Percentiles rank a stretch among this genome's conserved stretches.
These are phyloP conservation scores for Lactifluus piperatus DNA, from an alignment of 768 basidiomycete species.

Conservation along the genomic window DNA sequence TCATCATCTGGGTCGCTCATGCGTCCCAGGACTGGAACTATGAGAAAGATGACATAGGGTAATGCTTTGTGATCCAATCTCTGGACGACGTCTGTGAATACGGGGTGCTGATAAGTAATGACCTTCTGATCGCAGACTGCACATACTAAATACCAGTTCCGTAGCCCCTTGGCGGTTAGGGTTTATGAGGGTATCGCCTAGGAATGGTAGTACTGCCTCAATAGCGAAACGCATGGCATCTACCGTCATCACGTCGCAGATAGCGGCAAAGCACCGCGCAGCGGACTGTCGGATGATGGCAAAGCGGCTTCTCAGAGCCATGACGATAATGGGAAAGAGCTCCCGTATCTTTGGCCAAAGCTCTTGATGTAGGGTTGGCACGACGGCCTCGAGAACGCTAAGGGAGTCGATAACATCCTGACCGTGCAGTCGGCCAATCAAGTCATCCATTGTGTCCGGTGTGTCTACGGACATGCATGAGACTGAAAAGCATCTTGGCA, in stretches of 20 bases:
- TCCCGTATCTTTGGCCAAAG: slow-evolving; percentile 62
- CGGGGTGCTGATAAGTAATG: slow-evolving; percentile 16
- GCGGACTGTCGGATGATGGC: slow-evolving; percentile 87
- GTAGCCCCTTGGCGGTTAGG: slow-evolving; percentile 82
- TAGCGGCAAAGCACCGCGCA: slow-evolving; percentile 77
- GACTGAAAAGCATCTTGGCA: background rate
- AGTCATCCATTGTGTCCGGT: slow-evolving; percentile 47
- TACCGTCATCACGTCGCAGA: slow-evolving; percentile 79
- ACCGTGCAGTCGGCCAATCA: slow-evolving; percentile 65
- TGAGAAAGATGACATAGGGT: slow-evolving; percentile 93
- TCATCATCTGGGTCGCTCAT: slow-evolving; percentile 96
- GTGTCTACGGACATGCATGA: slow-evolving; percentile 25
- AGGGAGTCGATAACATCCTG: slow-evolving; percentile 91
- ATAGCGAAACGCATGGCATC: slow-evolving; percentile 89
- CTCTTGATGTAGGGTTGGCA: slow-evolving; percentile 61
- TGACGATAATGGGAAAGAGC: slow-evolving; percentile 67
- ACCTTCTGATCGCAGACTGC: background rate
- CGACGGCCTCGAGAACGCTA: slow-evolving; percentile 78
- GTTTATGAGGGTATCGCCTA: slow-evolving; percentile 69
- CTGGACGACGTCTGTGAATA: slow-evolving; percentile 72
- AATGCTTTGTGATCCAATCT: slow-evolving; percentile 88
- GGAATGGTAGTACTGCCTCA: slow-evolving; percentile 68
- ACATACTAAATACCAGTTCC: slow-evolving; percentile 87
- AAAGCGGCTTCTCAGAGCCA: slow-evolving; percentile 77
- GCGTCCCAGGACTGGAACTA: slow-evolving; percentile 91